Conservation (phyloP, 495 filamentous ascomycete species). For the Filosporella fistucella region DNA sequence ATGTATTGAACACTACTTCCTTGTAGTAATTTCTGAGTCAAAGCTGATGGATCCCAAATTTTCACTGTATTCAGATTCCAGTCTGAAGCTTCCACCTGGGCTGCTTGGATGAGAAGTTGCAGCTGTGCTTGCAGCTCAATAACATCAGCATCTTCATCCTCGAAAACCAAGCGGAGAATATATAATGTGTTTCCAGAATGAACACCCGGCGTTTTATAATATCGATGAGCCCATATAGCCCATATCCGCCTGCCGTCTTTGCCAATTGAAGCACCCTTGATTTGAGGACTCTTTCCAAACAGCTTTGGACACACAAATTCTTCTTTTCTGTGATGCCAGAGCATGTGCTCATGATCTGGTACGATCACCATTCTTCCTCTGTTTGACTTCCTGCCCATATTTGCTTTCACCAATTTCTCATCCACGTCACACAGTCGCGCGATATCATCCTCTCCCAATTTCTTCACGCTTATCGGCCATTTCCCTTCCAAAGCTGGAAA, state of each 20-base stretch:
- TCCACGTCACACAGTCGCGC: conserved; percentile 32
- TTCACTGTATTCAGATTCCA: conserved; percentile 40
- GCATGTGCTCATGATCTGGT: conserved; percentile 68
- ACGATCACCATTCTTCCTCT: conserved; percentile 56
- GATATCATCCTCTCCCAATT: background rate
- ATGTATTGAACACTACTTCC: conserved; percentile 23
- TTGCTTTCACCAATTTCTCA: conserved; percentile 36
- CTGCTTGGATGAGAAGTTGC: conserved; percentile 33
- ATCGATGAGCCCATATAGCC: conserved; percentile 76
- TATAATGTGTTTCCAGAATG: conserved; percentile 60
- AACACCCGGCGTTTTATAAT: conserved; percentile 36
- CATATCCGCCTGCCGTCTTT: conserved; percentile 55
- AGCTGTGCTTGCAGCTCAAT: conserved; percentile 17
- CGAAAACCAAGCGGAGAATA: conserved; percentile 69
- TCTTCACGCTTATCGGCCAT: background rate
- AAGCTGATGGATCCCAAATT: conserved; percentile 42
- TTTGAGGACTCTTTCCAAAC: conserved; percentile 41
- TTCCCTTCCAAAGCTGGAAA: conserved; percentile 41
- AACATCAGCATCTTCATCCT: background rate
- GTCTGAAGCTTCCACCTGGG: conserved; percentile 31
- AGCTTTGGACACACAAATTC: conserved; percentile 66
- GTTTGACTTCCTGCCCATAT: conserved; percentile 28
- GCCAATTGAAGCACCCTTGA: conserved; percentile 64
- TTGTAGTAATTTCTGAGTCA: conserved; percentile 28
- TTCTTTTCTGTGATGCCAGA: conserved; percentile 84